Conservation (phyloP, 495 filamentous ascomycete genomes). For the Xylaria sp. region DNA sequence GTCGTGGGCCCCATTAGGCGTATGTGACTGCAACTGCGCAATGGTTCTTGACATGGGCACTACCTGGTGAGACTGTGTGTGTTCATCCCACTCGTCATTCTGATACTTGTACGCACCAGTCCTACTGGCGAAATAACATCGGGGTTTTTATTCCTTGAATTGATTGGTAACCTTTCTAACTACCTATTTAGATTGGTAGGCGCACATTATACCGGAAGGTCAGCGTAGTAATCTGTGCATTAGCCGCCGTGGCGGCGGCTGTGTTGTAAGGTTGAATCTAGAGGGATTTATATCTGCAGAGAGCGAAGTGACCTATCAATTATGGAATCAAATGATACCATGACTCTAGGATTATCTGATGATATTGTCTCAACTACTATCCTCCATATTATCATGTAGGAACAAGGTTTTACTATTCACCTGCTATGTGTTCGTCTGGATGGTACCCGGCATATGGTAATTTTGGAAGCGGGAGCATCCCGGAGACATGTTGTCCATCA, state of each 20-base stretch:
- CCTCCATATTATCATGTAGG: constrained; percentile 10
- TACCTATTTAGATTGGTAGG: background rate
- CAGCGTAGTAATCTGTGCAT: background rate
- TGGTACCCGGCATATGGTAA: constrained; percentile 3
- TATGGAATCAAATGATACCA: background rate
- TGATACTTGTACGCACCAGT: background rate
- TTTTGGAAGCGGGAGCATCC: background rate
- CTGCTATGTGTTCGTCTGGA: constrained; percentile 14
- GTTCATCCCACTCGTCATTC: background rate
- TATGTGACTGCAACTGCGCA: no score
- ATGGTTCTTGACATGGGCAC: no score
- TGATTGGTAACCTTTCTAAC: background rate
- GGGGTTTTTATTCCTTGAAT: background rate
- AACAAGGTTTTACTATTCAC: constrained; percentile 8
- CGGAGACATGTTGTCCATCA: constrained; percentile 16
- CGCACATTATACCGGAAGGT: background rate
- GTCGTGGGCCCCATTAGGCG: no score
- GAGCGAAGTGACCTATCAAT: background rate
- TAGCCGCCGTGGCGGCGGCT: background rate
- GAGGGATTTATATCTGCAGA: background rate
- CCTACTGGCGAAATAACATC: background rate
- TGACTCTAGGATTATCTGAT: background rate
- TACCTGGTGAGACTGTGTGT: no score
- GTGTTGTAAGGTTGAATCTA: background rate
- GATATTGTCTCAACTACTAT: background rate